A percentile compares a stretch with the other conserved stretches of the same genome.
phyloP scores from a whole-genome alignment of 2,329 filamentous ascomycete species.

The Aspergillus tanneri region DNA sequence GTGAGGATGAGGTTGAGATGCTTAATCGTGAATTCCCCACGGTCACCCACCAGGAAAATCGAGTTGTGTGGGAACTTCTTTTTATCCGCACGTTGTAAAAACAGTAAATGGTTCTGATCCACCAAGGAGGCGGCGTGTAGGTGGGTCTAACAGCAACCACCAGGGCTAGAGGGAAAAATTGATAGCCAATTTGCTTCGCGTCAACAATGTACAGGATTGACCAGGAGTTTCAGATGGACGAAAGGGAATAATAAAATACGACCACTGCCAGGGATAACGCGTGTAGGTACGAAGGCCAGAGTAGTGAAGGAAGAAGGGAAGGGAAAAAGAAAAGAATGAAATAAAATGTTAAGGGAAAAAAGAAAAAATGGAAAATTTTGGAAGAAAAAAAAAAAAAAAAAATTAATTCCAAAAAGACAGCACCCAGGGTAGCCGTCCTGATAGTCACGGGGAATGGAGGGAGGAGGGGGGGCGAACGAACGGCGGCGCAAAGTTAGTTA shows the following conservation, averaged over 20 bases:
- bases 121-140: conserved; percentile 39
- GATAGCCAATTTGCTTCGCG: conserved; percentile 36
- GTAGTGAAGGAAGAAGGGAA: conserved; percentile 17
- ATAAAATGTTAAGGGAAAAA: conserved; percentile 15
- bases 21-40: conserved; percentile 42
- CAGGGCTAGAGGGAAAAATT: conserved; percentile 26
- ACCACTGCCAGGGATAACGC: conserved; percentile 21
- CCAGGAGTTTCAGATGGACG: conserved; percentile 20
- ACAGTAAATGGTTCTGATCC: conserved; percentile 41
- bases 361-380: conserved; percentile 15
- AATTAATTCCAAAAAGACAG: conserved; percentile 17
- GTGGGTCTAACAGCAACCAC: conserved; percentile 41
- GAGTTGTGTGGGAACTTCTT: conserved; percentile 40
- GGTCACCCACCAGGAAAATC: conserved; percentile 40
- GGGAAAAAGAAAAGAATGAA: conserved; percentile 15
- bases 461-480: conserved; percentile 20
- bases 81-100: conserved; percentile 45
- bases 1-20: conserved; percentile 32
- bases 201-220: conserved; percentile 31
- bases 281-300: conserved; percentile 14
- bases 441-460: conserved; percentile 28
- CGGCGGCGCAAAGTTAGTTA: conserved; percentile 22
- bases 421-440: conserved; percentile 22
- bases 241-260: conserved; percentile 16
- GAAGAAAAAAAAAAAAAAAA: conserved; percentile 19